Conservation (phyloP, 106 monocot genomes). For the Dendrobium huoshanense region DNA sequence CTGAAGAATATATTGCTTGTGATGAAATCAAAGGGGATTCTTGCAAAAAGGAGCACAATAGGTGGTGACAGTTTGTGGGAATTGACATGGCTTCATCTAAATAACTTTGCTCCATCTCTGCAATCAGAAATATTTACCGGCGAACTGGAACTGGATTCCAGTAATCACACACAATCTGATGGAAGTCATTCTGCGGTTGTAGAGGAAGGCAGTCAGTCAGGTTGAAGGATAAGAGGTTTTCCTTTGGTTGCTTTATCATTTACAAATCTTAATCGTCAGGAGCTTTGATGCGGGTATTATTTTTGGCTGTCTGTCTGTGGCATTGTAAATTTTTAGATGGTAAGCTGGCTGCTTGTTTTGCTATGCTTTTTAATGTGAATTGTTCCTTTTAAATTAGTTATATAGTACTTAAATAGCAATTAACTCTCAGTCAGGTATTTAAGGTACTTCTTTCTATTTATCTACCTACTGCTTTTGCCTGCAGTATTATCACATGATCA, state of each 20-base stretch:
- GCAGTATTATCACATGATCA: too few species aligned
- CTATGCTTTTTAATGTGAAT: too few species aligned
- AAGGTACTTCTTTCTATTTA: too few species aligned
- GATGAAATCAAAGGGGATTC: constrained; percentile 57
- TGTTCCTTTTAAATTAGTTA: too few species aligned
- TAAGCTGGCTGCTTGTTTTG: background rate
- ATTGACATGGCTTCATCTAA: constrained; percentile 52
- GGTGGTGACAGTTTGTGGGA: constrained; percentile 62
- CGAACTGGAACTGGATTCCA: constrained; percentile 27
- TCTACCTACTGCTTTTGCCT: too few species aligned
- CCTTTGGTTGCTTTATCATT: background rate
- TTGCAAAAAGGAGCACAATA: constrained; percentile 44
- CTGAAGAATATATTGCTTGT: constrained; percentile 69
- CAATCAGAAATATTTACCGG: constrained; percentile 49
- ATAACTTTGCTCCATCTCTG: constrained; percentile 48
- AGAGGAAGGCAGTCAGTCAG: constrained; percentile 8
- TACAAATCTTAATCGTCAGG: background rate
- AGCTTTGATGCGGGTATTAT: background rate
- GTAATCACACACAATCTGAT: constrained; percentile 9
- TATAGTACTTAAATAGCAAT: too few species aligned
- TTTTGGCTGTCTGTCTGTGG: background rate
- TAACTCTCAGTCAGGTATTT: too few species aligned
- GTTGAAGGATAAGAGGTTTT: constrained; percentile 6
- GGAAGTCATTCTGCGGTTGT: constrained; percentile 1
- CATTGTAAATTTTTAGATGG: background rate